Percentiles rank a stretch among this genome's conserved stretches.
These are phyloP conservation scores for Rutidosis leptorrhynchoides DNA, from an alignment of 129 eudicot genomes.

Conservation along the genomic window DNA sequence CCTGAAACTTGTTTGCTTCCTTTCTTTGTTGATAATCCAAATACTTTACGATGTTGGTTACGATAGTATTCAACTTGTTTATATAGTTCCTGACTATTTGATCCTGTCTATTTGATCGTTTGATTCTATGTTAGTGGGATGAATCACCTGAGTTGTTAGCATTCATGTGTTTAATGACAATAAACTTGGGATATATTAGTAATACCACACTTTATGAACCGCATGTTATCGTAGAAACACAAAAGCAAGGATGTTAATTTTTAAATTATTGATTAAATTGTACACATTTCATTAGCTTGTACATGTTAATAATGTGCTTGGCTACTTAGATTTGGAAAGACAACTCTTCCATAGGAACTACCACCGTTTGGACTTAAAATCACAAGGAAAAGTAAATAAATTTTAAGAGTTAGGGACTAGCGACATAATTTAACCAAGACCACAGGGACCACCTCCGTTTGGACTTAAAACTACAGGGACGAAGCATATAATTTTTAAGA, in stretches of 20 bases:
- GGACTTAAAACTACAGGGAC: too few species aligned
- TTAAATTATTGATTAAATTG: not conserved
- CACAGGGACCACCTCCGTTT: too few species aligned
- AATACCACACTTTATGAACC: not conserved
- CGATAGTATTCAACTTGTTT: not conserved
- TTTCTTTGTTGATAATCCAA: not conserved
- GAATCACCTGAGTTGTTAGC: too few species aligned
- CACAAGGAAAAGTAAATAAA: too few species aligned
- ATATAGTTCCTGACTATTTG: not conserved
- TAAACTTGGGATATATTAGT: not conserved
- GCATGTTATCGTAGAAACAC: conserved; percentile 91
- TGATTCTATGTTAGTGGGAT: not conserved
- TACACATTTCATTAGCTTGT: not conserved
- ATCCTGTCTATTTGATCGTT: not conserved
- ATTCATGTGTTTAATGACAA: too few species aligned
- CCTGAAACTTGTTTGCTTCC: not conserved
- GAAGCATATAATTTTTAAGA: too few species aligned
- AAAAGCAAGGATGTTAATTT: conserved; percentile 79
- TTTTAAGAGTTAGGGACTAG: too few species aligned
- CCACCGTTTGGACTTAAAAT: too few species aligned
- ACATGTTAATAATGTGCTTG: not conserved
- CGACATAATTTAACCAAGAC: too few species aligned
- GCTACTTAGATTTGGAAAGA: not conserved
- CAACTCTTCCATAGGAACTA: too few species aligned
- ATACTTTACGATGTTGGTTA: not conserved